phyloP scores from a whole-genome alignment of 2,329 filamentous ascomycete genomes.

The Exophiala sideris region DNA sequence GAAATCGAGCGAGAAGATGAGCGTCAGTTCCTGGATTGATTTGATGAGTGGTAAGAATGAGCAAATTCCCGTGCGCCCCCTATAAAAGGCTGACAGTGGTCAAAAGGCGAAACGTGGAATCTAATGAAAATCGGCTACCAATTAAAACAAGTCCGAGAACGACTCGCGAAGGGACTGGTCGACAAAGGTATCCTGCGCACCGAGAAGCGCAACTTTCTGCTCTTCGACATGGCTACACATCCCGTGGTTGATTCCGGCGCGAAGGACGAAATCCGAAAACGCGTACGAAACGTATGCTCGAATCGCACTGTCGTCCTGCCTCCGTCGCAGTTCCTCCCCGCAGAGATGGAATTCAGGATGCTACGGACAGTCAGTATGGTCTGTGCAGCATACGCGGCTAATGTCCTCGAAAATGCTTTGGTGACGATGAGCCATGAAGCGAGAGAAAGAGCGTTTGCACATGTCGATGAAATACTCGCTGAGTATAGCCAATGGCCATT shows the following conservation, averaged over 20 bases:
- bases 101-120: conserved; percentile 94
- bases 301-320: conserved; percentile 91
- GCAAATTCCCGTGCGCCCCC: conserved; percentile 1
- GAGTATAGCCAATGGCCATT: conserved; percentile 99
- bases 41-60: conserved; percentile 83
- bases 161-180: conserved; percentile 92
- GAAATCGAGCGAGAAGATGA: conserved; percentile 99
- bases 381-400: conserved; percentile 95
- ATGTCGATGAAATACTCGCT: conserved; percentile 91
- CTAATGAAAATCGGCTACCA: conserved; percentile 99
- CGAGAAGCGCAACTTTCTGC: conserved; percentile 98
- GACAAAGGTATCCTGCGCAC: conserved; percentile 98
- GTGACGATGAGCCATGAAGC: conserved; percentile 91
- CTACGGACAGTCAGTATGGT: conserved; percentile 92
- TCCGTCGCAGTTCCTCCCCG: conserved; percentile 81
- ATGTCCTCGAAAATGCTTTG: conserved; percentile 96
- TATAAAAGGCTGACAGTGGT: not conserved
- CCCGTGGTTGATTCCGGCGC: conserved; percentile 93
- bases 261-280: conserved; percentile 93
- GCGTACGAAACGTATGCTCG: conserved; percentile 87
- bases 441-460: conserved; percentile 88
- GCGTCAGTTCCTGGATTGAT: conserved; percentile 98
- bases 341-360: conserved; percentile 91
- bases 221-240: conserved; percentile 99
- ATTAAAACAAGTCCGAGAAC: conserved; percentile 97